Evolutionary conservation across 225 moss, liverwort and hornwort species (phyloP), one percentile per base, ranked within the genome.

Genomic region (Polytrichum formosum): DNA sequence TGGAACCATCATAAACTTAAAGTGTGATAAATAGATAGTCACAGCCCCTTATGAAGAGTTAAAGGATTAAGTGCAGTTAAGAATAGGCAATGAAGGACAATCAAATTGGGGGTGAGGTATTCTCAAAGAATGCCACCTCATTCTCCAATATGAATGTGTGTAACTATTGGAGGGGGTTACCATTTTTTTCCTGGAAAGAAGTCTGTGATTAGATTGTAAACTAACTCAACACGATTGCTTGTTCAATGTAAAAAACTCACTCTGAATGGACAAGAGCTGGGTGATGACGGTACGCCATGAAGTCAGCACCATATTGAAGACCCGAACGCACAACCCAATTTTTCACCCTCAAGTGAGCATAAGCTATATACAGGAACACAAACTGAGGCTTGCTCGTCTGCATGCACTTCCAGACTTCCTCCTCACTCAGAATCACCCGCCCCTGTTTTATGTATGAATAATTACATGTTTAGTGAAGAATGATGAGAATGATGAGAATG

Each of bases 241-340:
- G 25, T 25, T 60, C 63, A 63, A 18, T 26, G 26, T 18, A 28
- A 26, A 23, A 33, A 54, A 74, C 90, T 73, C 64, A 93, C 87
- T 94, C 91, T 10, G 92, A 98, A 78, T 98, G 97, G 4, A 98
- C 94, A 54, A 92, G 84, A 55, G 82, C 88, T 64, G 97, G 97
- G 75, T 94, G 97, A 80, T 98, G 97, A 54, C 90, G 90, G 75
- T 98, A 98, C 4, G 92, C 97, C 94, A 98, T 87, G 71, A 94
- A 98, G 66, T 98, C 92, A 58, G 94, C 97, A 63, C 97, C 94
- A 77, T 81, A 98, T 74, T 98, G 94, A 78, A 92, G 91, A 78
- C 97, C 97, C 63, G 91, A 78, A 26, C 88, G 86, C 68, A 98
- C 87, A 63, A 94, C 97, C 97, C 97, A 98, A 65, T 88, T 67